Evolutionary conservation across 345 rosid genomes (phyloP), one percentile per base, ranked within the genome.

Genomic region (Populus davidiana): DNA sequence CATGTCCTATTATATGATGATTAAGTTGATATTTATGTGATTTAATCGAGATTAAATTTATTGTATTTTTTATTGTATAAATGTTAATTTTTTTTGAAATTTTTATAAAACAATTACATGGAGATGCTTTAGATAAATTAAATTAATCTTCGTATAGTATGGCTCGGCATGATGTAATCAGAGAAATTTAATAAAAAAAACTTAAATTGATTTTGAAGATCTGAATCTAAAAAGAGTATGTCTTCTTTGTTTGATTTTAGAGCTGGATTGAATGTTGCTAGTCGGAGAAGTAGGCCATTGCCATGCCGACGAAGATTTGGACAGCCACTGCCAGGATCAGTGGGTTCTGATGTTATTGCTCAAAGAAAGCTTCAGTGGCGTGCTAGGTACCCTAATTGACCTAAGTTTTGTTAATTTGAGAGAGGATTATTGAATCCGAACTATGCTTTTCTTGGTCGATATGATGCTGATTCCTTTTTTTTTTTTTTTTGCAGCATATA

Each of bases 331-430:
- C 85, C 83, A 9, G 90, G 93, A 14, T 81, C 85, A 11, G 89
- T 83, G 59, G 87, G 90, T 54, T 73, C 83, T 56, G 72, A 78
- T 69, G 84, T 85, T 71, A 74, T 90, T 23, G 82, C 83, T 10
- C 86, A 86, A 69, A 82, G 89, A 71, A 93, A 88, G 85, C 88
- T 91, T 80, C 87, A 80, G 11, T 92, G 93, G 98, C 94, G 91
- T 66, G 88, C 88, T 56, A 92, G 98, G 96, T 93, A 83, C 25
- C 23, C 27, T 16, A 66, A 17, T 29, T 29, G 35, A 65, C 38
- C 3, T 0, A 5, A 2, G 18, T 23, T 64, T 20, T 61, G 25
- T 25, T 2, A n/a, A 29, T 12, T 35, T 25, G 38, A 66, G 11
- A 0, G 33, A 25, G 39, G 21, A 66, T 2, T 12, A 8, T 63